Evolutionary conservation across 2,329 filamentous ascomycete species (phyloP).

Genomic region (Colletotrichum lentis): DNA sequence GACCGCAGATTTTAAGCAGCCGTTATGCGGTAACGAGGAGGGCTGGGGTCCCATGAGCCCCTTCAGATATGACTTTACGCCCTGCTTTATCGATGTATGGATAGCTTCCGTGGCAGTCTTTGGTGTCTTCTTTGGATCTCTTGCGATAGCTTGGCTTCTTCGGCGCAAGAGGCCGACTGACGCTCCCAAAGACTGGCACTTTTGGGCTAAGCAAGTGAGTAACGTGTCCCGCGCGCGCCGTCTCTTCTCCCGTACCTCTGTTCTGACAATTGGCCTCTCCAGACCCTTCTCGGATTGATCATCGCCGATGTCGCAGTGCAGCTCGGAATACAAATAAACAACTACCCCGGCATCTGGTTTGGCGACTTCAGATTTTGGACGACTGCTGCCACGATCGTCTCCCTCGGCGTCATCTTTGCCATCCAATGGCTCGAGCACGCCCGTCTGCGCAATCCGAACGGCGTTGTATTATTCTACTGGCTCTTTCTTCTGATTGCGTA

Average conservation of each 20-base stretch:
- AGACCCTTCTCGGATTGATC: slow-evolving; percentile 71
- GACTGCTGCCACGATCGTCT: slow-evolving; percentile 74
- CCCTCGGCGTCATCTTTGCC: slow-evolving; percentile 76
- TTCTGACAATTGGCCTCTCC: slow-evolving; percentile 33
- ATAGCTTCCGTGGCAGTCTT: slow-evolving; percentile 79
- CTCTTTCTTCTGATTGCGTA: slow-evolving; percentile 82
- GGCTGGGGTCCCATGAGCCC: slow-evolving; percentile 96
- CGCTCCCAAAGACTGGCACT: slow-evolving; percentile 86
- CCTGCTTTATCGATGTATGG: slow-evolving; percentile 95
- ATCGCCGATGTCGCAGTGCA: slow-evolving; percentile 75
- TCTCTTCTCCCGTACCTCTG: no score
- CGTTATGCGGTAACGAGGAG: slow-evolving; percentile 86
- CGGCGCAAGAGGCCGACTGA: slow-evolving; percentile 71
- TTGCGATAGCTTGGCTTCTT: slow-evolving; percentile 82
- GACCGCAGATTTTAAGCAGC: slow-evolving; percentile 63
- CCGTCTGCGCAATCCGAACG: slow-evolving; percentile 83
- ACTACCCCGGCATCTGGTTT: slow-evolving; percentile 74
- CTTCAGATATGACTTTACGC: slow-evolving; percentile 90
- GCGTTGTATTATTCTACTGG: slow-evolving; percentile 92
- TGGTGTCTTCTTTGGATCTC: slow-evolving; percentile 78
- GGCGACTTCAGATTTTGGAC: slow-evolving; percentile 89
- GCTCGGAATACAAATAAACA: slow-evolving; percentile 77
- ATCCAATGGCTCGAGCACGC: slow-evolving; percentile 89
- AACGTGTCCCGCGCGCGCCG: neutral
- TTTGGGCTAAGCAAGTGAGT: slow-evolving; percentile 88